phyloP scores from a whole-genome alignment of 345 rosid genomes.

The Corymbia maculata region DNA sequence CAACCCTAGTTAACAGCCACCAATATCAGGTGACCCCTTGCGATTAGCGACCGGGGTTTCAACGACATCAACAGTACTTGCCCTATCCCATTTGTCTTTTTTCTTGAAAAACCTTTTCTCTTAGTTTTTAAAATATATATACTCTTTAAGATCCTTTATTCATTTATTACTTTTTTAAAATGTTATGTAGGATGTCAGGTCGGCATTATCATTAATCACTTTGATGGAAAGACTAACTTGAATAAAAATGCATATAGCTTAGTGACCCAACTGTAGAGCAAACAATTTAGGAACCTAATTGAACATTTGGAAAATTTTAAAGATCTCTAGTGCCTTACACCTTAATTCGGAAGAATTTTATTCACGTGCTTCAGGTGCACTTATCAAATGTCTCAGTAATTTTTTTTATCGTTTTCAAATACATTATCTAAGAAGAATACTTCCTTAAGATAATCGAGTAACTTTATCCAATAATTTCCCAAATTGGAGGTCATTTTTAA shows the following conservation, averaged over 20 bases:
- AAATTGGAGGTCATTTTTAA: not conserved
- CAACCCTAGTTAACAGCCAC: not conserved
- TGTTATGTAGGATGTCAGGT: not conserved
- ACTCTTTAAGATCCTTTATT: too few species aligned
- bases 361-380: not conserved
- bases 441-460: not conserved
- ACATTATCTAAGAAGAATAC: not conserved
- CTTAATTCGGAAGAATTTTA: not conserved
- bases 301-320: not conserved
- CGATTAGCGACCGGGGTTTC: accelerated
- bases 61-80: accelerated
- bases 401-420: not conserved
- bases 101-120: too few species aligned
- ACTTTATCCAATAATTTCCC: not conserved
- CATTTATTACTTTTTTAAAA: too few species aligned
- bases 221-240: accelerated
- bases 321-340: not conserved
- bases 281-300: not conserved
- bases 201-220: not conserved
- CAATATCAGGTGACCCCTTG: not conserved
- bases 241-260: not conserved
- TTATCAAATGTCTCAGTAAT: not conserved
- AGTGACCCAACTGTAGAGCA: not conserved
- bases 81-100: not conserved
- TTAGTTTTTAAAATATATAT: too few species aligned